Evolutionary conservation across 495 filamentous ascomycete genomes (phyloP), one percentile per base, ranked within the genome.

Genomic region (Evernia prunastri): DNA sequence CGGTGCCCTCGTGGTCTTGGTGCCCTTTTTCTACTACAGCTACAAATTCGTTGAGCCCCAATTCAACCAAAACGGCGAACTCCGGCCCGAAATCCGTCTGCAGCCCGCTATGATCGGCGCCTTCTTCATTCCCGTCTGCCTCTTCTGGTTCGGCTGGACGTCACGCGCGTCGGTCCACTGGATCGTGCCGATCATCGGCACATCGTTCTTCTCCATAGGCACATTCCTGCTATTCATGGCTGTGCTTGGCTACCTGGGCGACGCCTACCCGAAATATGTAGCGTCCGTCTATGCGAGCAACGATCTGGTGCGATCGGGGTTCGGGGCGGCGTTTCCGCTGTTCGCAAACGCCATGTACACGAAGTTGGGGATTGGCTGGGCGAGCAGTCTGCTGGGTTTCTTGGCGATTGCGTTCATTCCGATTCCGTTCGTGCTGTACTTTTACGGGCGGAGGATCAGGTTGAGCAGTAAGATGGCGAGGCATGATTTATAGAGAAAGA

Each of bases 61-160:
- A 45, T 75, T 82, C 63, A 74, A 81, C 68, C 61, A 67, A 4
- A 66, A 75, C 2, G 74, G 78, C 53, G 67, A 76, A n/a, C 31
- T 80, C 29, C 45, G 73, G 54, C 75, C 78, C 33, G 82, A 84
- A 58, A 66, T 72, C 36, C 72, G 77, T 4, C 71, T 85, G 0
- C 69, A 67, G 3, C 74, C 79, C 3, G 79, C 80, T 4, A 72
- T 78, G 29, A 23, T 66, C 73, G 58, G 61, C 61, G 25, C 70
- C 67, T 77, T 81, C 59, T 73, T 6, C 11, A 74, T 87, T 3
- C 81, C 85, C 0, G 73, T 82, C 20, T 76, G 74, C 10, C 71
- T 87, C 1, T 83, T 86, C 70, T 86, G 83, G 82, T 82, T 87
- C 63, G 85, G 80, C 3, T 83, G 83, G 84, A 78, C 69, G 15